These are phyloP conservation scores for Diaporthe longicolla DNA, from an alignment of 2,329 filamentous ascomycete species.

Conservation along the genomic window DNA sequence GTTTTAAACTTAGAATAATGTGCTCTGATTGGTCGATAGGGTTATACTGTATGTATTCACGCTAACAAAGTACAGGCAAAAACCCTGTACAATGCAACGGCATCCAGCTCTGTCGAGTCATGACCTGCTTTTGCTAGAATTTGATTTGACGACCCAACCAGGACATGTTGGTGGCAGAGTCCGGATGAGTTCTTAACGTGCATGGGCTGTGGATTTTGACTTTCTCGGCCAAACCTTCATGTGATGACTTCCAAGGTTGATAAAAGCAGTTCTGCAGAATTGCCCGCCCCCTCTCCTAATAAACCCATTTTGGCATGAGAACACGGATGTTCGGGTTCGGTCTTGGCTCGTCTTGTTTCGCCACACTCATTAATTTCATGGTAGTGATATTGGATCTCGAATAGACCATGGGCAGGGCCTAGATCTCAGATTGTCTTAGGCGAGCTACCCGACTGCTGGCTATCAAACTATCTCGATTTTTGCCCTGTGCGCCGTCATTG, in stretches of 20 bases:
- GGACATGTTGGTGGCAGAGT: background rate
- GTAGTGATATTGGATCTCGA: background rate
- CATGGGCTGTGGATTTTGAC: background rate
- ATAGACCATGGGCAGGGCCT: background rate
- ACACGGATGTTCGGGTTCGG: background rate
- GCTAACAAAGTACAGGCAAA: too few species aligned
- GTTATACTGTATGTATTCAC: too few species aligned
- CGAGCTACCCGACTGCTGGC: background rate
- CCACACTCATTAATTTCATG: background rate
- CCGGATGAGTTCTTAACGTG: background rate
- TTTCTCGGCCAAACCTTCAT: slow-evolving; percentile 22
- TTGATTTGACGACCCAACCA: background rate
- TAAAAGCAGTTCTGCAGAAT: background rate
- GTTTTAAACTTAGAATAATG: too few species aligned
- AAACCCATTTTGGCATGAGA: background rate
- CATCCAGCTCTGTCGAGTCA: slow-evolving; percentile 23
- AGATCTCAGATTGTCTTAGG: background rate
- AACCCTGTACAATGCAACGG: too few species aligned
- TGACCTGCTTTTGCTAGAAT: slow-evolving; percentile 9
- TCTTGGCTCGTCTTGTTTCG: slow-evolving; percentile 23
- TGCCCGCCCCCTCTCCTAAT: background rate
- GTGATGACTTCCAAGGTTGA: background rate
- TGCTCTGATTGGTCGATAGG: too few species aligned
- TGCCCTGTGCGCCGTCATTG: slow-evolving; percentile 1
- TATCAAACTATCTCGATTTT: background rate